phyloP scores from a whole-genome alignment of 2,329 filamentous ascomycete genomes.

The Aureobasidium lini region DNA sequence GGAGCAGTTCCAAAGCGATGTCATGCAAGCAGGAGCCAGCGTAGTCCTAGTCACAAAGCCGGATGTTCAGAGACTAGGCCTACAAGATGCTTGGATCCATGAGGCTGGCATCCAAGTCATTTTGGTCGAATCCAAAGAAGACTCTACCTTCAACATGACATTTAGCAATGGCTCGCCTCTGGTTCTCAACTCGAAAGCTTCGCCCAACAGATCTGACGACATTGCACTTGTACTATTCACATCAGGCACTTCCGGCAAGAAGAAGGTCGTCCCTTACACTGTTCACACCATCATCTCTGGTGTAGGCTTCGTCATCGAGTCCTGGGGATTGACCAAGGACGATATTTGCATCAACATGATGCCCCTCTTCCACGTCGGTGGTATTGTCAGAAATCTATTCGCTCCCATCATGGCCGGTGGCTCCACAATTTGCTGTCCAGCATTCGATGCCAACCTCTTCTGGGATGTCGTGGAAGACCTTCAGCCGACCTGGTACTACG shows the following conservation, averaged over 20 bases:
- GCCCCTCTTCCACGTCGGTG: slow-evolving; percentile 49
- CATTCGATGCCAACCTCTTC: slow-evolving; percentile 49
- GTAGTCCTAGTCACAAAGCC: slow-evolving; percentile 39
- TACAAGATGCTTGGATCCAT: slow-evolving; percentile 29
- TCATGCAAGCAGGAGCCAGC: slow-evolving; percentile 40
- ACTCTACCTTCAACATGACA: slow-evolving; percentile 25
- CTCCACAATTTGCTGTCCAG: slow-evolving; percentile 47
- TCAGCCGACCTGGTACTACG: slow-evolving; percentile 51
- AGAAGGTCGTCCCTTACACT: slow-evolving; percentile 50
- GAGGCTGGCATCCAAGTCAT: slow-evolving; percentile 34
- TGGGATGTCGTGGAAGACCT: slow-evolving; percentile 47
- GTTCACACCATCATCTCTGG: slow-evolving; percentile 45
- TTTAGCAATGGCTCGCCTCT: neutral
- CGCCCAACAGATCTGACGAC: slow-evolving; percentile 40
- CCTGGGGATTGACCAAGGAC: slow-evolving; percentile 41
- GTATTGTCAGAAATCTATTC: slow-evolving; percentile 48
- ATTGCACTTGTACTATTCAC: slow-evolving; percentile 49
- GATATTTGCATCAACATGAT: slow-evolving; percentile 54
- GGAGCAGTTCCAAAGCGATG: slow-evolving; percentile 46
- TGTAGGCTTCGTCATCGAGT: slow-evolving; percentile 46
- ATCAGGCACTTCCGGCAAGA: slow-evolving; percentile 51
- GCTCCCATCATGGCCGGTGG: slow-evolving; percentile 48
- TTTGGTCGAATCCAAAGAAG: slow-evolving; percentile 31
- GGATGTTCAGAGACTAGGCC: slow-evolving; percentile 34
- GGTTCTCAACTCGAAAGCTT: neutral